A percentile compares a stretch with the other conserved stretches of the same genome.
Evolutionary conservation across 1,284 basidiomycete species (phyloP).

Genomic region (Trametes versicolor): DNA sequence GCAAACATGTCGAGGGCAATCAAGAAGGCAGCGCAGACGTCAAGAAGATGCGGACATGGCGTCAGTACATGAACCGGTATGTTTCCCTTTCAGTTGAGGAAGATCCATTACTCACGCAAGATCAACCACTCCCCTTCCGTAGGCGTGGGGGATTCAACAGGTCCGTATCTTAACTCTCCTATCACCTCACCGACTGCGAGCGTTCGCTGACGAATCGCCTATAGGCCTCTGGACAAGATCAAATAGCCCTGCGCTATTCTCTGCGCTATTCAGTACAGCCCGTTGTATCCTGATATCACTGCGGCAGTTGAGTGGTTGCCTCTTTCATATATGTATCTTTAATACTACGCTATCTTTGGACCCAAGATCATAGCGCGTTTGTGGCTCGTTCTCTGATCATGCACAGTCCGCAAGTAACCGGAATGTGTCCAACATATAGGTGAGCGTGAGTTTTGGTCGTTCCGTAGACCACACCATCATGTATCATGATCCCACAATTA

Average conservation of each 20-base stretch:
- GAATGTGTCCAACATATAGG: neutral
- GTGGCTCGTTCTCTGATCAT: neutral
- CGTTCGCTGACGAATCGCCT: conserved; percentile 29
- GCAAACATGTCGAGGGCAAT: conserved; percentile 83
- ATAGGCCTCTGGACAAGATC: conserved; percentile 76
- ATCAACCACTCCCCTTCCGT: conserved; percentile 24
- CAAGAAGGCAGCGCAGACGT: conserved; percentile 80
- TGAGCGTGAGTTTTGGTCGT: no score
- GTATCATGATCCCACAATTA: no score
- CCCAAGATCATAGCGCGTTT: neutral
- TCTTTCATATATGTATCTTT: conserved; percentile 19
- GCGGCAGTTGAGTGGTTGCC: conserved; percentile 30
- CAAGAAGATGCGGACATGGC: conserved; percentile 94
- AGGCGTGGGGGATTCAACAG: conserved; percentile 95
- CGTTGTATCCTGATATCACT: neutral
- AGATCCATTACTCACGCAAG: conserved; percentile 24
- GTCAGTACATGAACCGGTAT: conserved; percentile 95
- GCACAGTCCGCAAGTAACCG: neutral
- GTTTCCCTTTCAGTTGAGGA: conserved; percentile 34
- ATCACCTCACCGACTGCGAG: neutral
- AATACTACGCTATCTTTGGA: neutral
- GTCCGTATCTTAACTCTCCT: conserved; percentile 47
- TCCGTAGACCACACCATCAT: no score
- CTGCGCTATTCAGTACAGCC: neutral
- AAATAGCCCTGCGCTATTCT: conserved; percentile 50